Evolutionary conservation across 1,284 basidiomycete species (phyloP).

Genomic region (Thelephora terrestris): DNA sequence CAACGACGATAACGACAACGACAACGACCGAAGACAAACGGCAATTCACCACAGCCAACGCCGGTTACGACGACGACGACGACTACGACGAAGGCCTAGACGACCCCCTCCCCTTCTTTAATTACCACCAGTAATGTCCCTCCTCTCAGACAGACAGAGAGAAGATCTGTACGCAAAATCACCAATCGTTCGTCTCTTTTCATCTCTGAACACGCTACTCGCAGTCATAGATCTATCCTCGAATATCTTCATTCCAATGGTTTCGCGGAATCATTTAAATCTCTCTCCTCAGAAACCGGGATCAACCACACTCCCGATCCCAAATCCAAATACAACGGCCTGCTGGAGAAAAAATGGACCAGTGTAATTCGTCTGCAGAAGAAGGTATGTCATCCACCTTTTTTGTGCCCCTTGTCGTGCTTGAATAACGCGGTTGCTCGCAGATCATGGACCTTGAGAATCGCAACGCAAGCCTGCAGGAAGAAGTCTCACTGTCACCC

Average conservation of each 20-base stretch:
- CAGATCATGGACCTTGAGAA: slow-evolving; percentile 88
- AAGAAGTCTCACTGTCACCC: slow-evolving; percentile 59
- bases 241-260: slow-evolving; percentile 71
- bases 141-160: slow-evolving; percentile 70
- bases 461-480: slow-evolving; percentile 67
- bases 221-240: slow-evolving; percentile 76
- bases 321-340: slow-evolving; percentile 72
- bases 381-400: slow-evolving; percentile 47
- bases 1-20: too few relatives aligned
- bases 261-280: slow-evolving; percentile 51
- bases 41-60: too few relatives aligned
- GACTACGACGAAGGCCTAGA: too few relatives aligned
- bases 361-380: slow-evolving; percentile 88
- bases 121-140: slow-evolving; percentile 26
- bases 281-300: slow-evolving; percentile 48
- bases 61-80: too few relatives aligned
- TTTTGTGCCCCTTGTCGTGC: slow-evolving; percentile 3
- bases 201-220: slow-evolving; percentile 5
- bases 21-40: too few relatives aligned
- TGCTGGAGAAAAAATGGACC: slow-evolving; percentile 94
- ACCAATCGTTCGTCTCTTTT: background rate
- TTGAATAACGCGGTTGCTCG: background rate
- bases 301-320: slow-evolving; percentile 71
- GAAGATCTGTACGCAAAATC: slow-evolving; percentile 63
- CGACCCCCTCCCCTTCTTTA: too few relatives aligned